A percentile compares a stretch with the other conserved stretches of the same genome.
These are phyloP conservation scores for Plasmodium adleri DNA, from an alignment of 169 alveolate genomes.

Conservation along the genomic window DNA sequence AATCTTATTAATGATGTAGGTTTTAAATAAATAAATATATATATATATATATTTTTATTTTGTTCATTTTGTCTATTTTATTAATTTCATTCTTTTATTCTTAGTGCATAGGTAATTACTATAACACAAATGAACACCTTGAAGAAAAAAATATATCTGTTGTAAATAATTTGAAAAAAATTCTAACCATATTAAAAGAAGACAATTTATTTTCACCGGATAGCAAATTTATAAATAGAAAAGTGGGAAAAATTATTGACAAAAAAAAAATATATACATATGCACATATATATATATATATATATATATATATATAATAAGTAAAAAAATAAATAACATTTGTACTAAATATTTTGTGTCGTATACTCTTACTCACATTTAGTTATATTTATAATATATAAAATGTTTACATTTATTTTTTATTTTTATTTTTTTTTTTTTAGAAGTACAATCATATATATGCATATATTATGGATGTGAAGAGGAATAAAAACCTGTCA, in stretches of 20 bases:
- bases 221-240: conserved; percentile 38
- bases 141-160: conserved; percentile 15
- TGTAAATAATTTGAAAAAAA: conserved; percentile 62
- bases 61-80: neutral
- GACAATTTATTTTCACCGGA: conserved; percentile 75
- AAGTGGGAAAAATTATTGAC: conserved; percentile 18
- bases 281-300: neutral
- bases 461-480: conserved; percentile 65
- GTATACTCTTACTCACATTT: neutral
- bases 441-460: conserved; percentile 68
- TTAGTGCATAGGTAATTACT: conserved; percentile 36
- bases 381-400: conserved; percentile 1
- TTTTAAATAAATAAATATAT: neutral
- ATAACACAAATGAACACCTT: neutral
- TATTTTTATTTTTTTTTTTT: conserved; percentile 13
- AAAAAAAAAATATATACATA: neutral
- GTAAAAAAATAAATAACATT: no score
- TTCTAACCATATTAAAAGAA: conserved; percentile 64
- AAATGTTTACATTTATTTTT: neutral
- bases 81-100: neutral
- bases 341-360: no score
- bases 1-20: conserved; percentile 58
- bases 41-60: neutral
- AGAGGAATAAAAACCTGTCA: conserved; percentile 10
- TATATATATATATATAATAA: neutral